These are phyloP conservation scores for Saccharomycopsis oosterbeekiorum DNA, from an alignment of 805 yeast genomes.

Conservation along the genomic window DNA sequence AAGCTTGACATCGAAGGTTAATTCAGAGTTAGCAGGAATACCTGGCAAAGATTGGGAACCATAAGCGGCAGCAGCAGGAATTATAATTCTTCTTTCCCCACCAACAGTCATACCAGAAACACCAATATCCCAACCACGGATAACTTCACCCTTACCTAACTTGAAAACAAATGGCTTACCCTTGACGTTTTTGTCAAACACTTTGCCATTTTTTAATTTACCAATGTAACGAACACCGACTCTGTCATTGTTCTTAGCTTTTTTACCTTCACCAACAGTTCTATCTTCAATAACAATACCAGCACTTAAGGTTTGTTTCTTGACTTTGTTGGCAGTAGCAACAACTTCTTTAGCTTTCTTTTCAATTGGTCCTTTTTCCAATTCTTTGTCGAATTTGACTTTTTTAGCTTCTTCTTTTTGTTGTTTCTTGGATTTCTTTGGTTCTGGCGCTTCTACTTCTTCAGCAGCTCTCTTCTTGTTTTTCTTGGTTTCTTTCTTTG, in stretches of 20 bases:
- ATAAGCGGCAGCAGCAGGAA: slow-evolving; percentile 94
- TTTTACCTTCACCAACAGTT: slow-evolving; percentile 76
- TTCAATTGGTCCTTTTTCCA: slow-evolving; percentile 87
- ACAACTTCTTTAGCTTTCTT: slow-evolving; percentile 21
- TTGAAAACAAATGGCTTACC: slow-evolving; percentile 93
- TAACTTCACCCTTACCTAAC: slow-evolving; percentile 96
- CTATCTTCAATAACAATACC: slow-evolving; percentile 93
- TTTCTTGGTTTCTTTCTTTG: slow-evolving; percentile 17
- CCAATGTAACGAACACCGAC: slow-evolving; percentile 98
- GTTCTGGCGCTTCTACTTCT: slow-evolving; percentile 38
- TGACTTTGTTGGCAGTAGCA: slow-evolving; percentile 40
- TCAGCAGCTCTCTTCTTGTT: slow-evolving; percentile 18
- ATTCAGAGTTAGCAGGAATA: slow-evolving; percentile 93
- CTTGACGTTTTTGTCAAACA: slow-evolving; percentile 91
- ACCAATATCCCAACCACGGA: slow-evolving; percentile 98
- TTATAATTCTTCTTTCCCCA: slow-evolving; percentile 95
- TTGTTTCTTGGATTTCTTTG: slow-evolving; percentile 25
- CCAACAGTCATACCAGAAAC: slow-evolving; percentile 98
- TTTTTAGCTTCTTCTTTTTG: slow-evolving; percentile 21
- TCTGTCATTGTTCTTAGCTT: slow-evolving; percentile 78
- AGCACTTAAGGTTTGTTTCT: slow-evolving; percentile 77
- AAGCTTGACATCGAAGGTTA: slow-evolving; percentile 54
- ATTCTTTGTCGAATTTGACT: slow-evolving; percentile 78
- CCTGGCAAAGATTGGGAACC: slow-evolving; percentile 94
- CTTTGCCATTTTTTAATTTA: slow-evolving; percentile 91